A percentile compares a stretch with the other conserved stretches of the same genome.
These are phyloP conservation scores for Trichocomaceae sp. DNA, from an alignment of 2,329 filamentous ascomycete genomes.

Conservation along the genomic window DNA sequence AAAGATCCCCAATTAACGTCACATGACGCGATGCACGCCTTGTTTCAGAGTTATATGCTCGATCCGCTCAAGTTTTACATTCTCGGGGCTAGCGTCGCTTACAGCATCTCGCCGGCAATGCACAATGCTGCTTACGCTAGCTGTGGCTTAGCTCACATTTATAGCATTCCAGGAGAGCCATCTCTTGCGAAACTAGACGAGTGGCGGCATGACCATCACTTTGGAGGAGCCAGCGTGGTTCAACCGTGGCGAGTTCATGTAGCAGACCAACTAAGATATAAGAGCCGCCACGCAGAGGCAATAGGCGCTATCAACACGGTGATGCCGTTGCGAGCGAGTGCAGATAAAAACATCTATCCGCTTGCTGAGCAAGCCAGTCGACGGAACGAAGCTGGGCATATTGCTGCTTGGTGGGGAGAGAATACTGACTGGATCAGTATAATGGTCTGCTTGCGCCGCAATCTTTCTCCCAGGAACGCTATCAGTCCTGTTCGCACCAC, in stretches of 20 bases:
- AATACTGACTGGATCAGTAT: constrained; percentile 42
- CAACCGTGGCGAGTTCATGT: constrained; percentile 40
- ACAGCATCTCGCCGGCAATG: constrained; percentile 39
- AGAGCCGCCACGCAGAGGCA: constrained; percentile 38
- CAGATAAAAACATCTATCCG: constrained; percentile 31
- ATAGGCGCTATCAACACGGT: constrained; percentile 43
- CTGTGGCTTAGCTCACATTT: constrained; percentile 36
- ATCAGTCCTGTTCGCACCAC: constrained; percentile 46
- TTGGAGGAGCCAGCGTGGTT: constrained; percentile 39
- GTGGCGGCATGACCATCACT: constrained; percentile 32
- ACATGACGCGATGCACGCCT: constrained; percentile 31
- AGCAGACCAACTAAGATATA: constrained; percentile 31
- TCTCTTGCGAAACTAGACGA: constrained; percentile 33
- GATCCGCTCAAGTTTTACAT: constrained; percentile 40
- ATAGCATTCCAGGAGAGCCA: constrained; percentile 32
- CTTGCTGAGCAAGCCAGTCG: constrained; percentile 36
- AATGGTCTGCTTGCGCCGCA: constrained; percentile 36
- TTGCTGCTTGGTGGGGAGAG: constrained; percentile 40
- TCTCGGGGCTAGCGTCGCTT: constrained; percentile 36
- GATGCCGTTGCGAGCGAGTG: constrained; percentile 34
- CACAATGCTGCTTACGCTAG: constrained; percentile 37
- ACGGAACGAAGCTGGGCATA: constrained; percentile 36
- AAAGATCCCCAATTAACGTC: constrained; percentile 32
- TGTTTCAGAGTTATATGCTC: constrained; percentile 37
- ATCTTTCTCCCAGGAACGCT: constrained; percentile 45